Evolutionary conservation across 2,329 filamentous ascomycete genomes (phyloP).

Genomic region (Pyrenochaeta sp.): DNA sequence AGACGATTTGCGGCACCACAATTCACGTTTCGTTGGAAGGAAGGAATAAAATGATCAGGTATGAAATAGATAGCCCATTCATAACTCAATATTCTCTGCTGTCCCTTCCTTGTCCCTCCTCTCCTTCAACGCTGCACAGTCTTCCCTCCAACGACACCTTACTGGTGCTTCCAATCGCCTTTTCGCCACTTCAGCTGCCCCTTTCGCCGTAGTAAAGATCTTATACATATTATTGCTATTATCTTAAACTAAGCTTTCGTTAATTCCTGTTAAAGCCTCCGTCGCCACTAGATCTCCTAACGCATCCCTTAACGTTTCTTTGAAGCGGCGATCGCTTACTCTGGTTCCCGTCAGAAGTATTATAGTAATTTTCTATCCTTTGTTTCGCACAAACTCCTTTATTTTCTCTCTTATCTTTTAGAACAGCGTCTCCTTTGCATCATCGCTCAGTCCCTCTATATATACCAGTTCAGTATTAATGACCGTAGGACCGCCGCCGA

Average conservation of each 20-base stretch:
- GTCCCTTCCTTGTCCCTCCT: neutral
- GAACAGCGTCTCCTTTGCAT: slow-evolving; percentile 1
- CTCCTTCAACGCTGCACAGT: slow-evolving; percentile 2
- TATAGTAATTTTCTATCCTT: slow-evolving; percentile 1
- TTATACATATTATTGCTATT: slow-evolving; percentile 2
- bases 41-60: neutral
- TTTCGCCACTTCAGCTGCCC: slow-evolving; percentile 6
- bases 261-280: neutral
- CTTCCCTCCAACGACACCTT: slow-evolving; percentile 5
- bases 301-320: slow-evolving; percentile 3
- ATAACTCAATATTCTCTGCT: neutral
- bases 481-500: slow-evolving; percentile 1
- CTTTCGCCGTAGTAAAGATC: slow-evolving; percentile 4
- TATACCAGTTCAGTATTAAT: slow-evolving; percentile 2
- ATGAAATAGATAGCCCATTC: neutral
- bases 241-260: slow-evolving; percentile 3
- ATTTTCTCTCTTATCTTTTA: slow-evolving; percentile 3
- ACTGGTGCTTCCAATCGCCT: slow-evolving; percentile 6
- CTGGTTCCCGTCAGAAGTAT: slow-evolving; percentile 5
- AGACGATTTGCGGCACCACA: too few species aligned
- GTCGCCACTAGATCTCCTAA: slow-evolving; percentile 4
- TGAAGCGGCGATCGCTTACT: slow-evolving; percentile 3
- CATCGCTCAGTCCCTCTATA: neutral
- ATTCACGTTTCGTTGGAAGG: too few species aligned
- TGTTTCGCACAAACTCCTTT: neutral